Conservation (phyloP, 192 early-diverging fungal genomes). For the Polychytrium aggregatum region DNA sequence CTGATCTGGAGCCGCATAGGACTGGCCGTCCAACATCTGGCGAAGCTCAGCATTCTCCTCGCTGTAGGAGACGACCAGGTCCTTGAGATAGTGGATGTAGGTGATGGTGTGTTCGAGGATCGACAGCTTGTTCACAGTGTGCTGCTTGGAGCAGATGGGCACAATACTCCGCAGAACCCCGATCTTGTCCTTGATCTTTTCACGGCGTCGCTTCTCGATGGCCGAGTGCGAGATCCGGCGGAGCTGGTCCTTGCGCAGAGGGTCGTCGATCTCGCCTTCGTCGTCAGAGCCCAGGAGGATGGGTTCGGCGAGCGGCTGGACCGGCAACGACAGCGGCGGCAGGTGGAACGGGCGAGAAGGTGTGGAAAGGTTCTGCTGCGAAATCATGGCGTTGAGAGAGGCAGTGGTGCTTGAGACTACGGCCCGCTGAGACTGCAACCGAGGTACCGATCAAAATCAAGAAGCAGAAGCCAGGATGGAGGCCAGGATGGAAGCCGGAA, state of each 20-base stretch:
- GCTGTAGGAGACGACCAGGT: no score
- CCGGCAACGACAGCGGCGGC: not conserved
- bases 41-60: no score
- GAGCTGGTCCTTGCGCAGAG: constrained; percentile 17
- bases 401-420: no score
- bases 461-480: no score
- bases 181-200: constrained; percentile 68
- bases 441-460: no score
- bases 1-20: no score
- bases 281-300: not conserved
- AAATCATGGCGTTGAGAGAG: no score
- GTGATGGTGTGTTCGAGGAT: constrained; percentile 58
- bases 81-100: constrained; percentile 57
- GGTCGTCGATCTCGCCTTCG: not conserved
- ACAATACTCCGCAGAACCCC: constrained; percentile 58
- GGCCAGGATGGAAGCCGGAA: no score
- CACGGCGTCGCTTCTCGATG: constrained; percentile 67
- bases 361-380: no score
- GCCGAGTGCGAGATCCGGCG: constrained; percentile 68
- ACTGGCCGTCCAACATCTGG: no score
- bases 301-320: not conserved
- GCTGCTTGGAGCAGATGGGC: constrained; percentile 47
- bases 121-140: constrained; percentile 53
- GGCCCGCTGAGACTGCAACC: no score
- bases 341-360: not conserved